Conservation (phyloP, 2,329 filamentous ascomycete genomes). For the Alternaria postmessia region DNA sequence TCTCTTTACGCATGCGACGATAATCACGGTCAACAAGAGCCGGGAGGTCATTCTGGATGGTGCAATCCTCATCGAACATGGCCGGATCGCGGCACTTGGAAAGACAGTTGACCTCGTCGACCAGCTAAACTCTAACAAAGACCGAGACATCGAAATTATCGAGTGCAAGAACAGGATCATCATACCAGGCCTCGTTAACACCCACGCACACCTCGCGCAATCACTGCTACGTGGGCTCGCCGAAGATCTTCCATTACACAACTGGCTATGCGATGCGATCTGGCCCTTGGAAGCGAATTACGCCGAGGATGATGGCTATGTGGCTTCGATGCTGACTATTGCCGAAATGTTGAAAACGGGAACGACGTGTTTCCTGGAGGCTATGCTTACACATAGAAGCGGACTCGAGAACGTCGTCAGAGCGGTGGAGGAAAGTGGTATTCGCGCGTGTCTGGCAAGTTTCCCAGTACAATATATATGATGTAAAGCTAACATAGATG, state of each 20-base stretch:
- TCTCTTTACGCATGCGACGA: constrained; percentile 60
- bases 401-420: constrained; percentile 35
- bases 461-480: rapidly evolving
- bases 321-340: constrained; percentile 45
- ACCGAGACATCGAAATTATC: constrained; percentile 20
- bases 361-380: constrained; percentile 51
- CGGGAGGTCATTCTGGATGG: constrained; percentile 59
- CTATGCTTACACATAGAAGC: constrained; percentile 48
- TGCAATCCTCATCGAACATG: constrained; percentile 53
- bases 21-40: constrained; percentile 60
- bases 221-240: constrained; percentile 46
- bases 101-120: constrained; percentile 47
- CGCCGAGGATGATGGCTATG: constrained; percentile 44
- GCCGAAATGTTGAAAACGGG: constrained; percentile 51
- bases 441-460: constrained; percentile 39
- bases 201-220: constrained; percentile 49
- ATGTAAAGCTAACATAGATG: background rate
- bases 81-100: constrained; percentile 56
- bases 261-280: constrained; percentile 45
- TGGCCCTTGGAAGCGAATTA: constrained; percentile 51
- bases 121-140: background rate
- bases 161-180: constrained; percentile 45
- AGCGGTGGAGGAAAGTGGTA: constrained; percentile 46
- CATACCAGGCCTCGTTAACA: constrained; percentile 49
- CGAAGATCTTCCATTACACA: constrained; percentile 33